Conservation (phyloP, 257 asterid species). For the Solanum clarkiae region DNA sequence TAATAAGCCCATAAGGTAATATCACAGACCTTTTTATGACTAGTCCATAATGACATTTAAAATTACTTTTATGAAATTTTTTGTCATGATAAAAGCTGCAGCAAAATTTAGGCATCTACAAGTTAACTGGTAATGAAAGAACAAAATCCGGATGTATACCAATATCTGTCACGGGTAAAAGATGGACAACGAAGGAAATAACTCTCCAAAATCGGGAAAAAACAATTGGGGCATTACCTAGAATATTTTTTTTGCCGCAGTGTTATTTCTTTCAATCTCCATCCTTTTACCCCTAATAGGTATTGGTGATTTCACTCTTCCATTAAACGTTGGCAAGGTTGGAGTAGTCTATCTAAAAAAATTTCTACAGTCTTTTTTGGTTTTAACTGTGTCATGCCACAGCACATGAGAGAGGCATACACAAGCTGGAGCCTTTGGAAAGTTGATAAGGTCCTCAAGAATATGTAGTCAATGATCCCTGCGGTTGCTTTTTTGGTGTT, state of each 20-base stretch:
- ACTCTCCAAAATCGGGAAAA: neutral
- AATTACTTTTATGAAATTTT: neutral
- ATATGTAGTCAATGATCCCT: neutral
- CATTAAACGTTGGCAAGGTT: neutral
- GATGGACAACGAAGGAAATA: neutral
- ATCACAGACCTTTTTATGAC: neutral
- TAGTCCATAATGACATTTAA: neutral
- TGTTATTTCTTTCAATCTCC: neutral
- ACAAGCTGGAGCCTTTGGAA: neutral
- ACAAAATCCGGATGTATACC: neutral
- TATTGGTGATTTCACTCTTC: neutral
- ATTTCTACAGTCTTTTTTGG: neutral
- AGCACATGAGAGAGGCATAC: neutral
- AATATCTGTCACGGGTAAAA: neutral
- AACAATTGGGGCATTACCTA: neutral
- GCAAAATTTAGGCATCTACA: neutral
- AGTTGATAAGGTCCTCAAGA: neutral
- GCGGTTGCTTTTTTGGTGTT: neutral
- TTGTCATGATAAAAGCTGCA: neutral
- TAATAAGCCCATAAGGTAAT: neutral
- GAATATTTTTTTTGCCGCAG: neutral
- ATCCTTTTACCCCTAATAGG: neutral
- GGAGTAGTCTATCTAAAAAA: neutral
- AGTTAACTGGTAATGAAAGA: neutral
- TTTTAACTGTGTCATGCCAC: neutral